Evolutionary conservation across 2,329 filamentous ascomycete genomes (phyloP), one percentile per base, ranked within the genome.

Genomic region (Pseudonectria foliicola): DNA sequence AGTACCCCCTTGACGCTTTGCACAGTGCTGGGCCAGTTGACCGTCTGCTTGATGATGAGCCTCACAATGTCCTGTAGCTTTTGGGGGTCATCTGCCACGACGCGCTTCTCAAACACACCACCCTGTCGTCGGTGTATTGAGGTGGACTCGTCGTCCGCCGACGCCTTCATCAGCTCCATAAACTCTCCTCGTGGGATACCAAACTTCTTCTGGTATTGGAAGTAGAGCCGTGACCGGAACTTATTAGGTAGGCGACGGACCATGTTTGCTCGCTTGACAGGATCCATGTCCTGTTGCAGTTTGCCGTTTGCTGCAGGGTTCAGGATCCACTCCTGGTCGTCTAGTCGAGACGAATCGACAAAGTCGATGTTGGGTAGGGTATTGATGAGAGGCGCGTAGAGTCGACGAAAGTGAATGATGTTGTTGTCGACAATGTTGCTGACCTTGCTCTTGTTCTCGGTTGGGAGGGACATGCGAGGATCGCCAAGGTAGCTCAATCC

Each of bases 401-500:
- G 74, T 4, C 86, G 79, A 24, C 92, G 80, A 69, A 98, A 98
- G 57, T 95, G 89, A 25, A 83, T 68, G 55, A 95, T 77, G 60
- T 98, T 95, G 54, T 93, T 81, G 30, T 79, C 79, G 21, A 98
- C 92, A 49, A 98, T 98, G 60, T 96, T 96, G 50, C 77, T 73
- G 13, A 98, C 87, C 62, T 98, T 98, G 54, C 80, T 79, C 23
- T 86, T 88, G 55, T 96, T 86, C 60, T 98, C 92, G 1, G 86
- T 86, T 3, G 85, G 83, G 27, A 95, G 72, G 2, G 80, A 70
- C 92, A 98, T 98, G 44, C 92, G 85, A n/a, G 89, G 87, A 55
- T 98, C 92, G 24, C 92, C 92, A 48, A 94, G 77, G 59, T 98
- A 98, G 54, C 85, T 94, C 46, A 98, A 82, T 14, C 85, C 83